Conservation (phyloP, 1,284 basidiomycete species). For the Fomitopsis pinicola region DNA sequence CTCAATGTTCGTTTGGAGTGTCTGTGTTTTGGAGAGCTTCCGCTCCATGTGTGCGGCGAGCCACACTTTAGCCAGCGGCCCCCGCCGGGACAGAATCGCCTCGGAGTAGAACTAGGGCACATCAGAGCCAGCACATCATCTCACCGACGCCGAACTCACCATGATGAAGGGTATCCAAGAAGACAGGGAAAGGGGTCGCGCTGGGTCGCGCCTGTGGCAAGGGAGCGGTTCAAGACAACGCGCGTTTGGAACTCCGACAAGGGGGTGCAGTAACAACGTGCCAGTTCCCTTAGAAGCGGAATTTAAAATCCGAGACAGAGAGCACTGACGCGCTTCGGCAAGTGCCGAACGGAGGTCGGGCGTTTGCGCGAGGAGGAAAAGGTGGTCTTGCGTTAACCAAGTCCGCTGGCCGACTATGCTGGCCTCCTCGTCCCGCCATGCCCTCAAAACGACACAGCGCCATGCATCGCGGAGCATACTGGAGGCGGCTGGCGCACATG, state of each 20-base stretch:
- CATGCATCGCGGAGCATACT: constrained; percentile 2
- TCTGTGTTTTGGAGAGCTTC: constrained; percentile 94
- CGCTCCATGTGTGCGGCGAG: constrained; percentile 98
- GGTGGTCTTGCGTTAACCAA: neutral
- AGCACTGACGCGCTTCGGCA: neutral
- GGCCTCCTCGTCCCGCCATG: constrained; percentile 36
- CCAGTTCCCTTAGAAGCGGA: neutral
- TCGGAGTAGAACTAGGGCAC: constrained; percentile 81
- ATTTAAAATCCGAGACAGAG: neutral
- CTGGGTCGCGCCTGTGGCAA: constrained; percentile 24
- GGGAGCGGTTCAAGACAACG: constrained; percentile 7
- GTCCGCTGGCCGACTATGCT: constrained; percentile 29
- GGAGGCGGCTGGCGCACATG: constrained; percentile 2
- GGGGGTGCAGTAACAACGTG: neutral
- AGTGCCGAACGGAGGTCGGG: neutral
- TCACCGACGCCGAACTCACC: constrained; percentile 16
- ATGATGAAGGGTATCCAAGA: constrained; percentile 26
- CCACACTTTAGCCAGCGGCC: constrained; percentile 96
- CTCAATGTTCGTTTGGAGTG: constrained; percentile 90
- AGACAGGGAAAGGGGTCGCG: constrained; percentile 12
- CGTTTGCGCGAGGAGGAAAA: neutral
- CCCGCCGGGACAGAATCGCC: constrained; percentile 87
- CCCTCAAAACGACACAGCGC: constrained; percentile 22
- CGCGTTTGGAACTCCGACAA: neutral
- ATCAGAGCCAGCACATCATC: neutral